Evolutionary conservation across 768 basidiomycete genomes (phyloP), one percentile per base, ranked within the genome.

Genomic region (Kwoniella botswanensis): DNA sequence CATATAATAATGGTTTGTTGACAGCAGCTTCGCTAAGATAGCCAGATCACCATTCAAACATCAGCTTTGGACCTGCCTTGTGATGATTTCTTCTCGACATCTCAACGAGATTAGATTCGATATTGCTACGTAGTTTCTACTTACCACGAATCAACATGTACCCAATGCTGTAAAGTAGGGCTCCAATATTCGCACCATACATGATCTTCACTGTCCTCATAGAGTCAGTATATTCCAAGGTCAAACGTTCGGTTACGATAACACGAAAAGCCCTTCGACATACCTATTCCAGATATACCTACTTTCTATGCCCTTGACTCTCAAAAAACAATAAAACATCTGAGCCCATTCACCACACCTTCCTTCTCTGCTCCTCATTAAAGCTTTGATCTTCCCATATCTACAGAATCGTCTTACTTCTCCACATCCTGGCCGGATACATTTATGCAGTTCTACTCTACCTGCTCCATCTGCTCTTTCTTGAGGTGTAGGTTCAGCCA

Each of bases 331-430:
- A 29, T 80, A 80, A 71, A 86, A 86, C 26, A 86, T 74, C 68
- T 86, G 85, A 24, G 85, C 85, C 69, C 82, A 86, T 72, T 86
- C 85, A 50, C 82, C 83, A 66, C 83, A 84, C 21, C 83, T 72
- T 12, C 84, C 84, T 57, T 79, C 75, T 50, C 83, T 81, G 3
- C 80, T 82, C 61, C 73, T 63, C 63, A 85, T 72, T 22, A 86
- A 73, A 18, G 76, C 69, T 43, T 29, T 22, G 24, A 80, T 78
- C 55, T 57, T 80, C 70, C 83, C 83, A 73, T 84, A 85, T 42
- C 85, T 75, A 15, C 80, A 74, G 73, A 85, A 86, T 18, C 84
- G 68, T 56, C 75, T 73, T 15, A 70, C 53, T 0, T 58, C 77
- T 26, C 78, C 76, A 63, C 82, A 81, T 18, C 42, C 65, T 26